These are phyloP conservation scores for Forsythia suspensa DNA, from an alignment of 257 asterid genomes.

Conservation along the genomic window DNA sequence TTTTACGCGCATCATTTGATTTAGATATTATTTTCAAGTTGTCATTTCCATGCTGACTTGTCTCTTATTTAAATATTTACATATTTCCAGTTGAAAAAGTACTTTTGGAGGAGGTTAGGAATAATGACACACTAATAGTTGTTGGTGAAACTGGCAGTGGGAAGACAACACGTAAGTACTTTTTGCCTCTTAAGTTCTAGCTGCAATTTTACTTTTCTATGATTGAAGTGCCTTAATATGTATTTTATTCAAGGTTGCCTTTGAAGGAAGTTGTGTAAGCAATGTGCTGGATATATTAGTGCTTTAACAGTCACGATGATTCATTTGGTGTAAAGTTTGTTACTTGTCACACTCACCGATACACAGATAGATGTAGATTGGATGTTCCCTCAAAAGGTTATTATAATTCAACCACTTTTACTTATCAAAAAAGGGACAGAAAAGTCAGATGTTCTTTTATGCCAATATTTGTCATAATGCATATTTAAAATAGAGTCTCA, in stretches of 20 bases:
- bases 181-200: not conserved
- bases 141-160: constrained; percentile 99
- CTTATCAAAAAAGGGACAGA: not conserved
- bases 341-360: constrained; percentile 1
- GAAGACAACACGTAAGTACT: constrained; percentile 92
- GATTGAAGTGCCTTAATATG: constrained; percentile 5
- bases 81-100: constrained; percentile 61
- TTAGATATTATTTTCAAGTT: not conserved
- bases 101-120: constrained; percentile 81
- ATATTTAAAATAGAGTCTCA: not conserved
- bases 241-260: constrained; percentile 1
- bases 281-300: constrained; percentile 2
- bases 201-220: not conserved
- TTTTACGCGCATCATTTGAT: not conserved
- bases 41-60: not conserved
- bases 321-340: not conserved
- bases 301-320: not conserved
- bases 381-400: constrained; percentile 1
- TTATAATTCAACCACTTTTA: not conserved
- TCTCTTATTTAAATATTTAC: constrained; percentile 8
- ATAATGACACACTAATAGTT: constrained; percentile 74
- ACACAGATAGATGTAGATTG: not conserved
- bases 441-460: not conserved
- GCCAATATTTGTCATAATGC: not conserved
- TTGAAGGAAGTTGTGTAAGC: not conserved